Evolutionary conservation across 495 filamentous ascomycete genomes (phyloP).

Genomic region (Daldinia bambusicola): DNA sequence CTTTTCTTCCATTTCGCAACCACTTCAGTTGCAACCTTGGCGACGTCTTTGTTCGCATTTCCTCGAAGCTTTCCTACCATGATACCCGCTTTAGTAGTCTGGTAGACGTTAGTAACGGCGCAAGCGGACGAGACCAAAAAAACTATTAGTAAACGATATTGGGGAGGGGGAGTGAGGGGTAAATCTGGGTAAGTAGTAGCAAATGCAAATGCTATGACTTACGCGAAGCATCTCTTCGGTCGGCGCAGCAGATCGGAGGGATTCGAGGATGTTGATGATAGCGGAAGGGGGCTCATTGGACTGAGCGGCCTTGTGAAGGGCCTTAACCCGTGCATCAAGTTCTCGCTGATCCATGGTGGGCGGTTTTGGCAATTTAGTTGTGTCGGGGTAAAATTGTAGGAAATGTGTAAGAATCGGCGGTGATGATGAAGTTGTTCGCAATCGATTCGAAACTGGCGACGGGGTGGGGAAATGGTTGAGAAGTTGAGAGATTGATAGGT

Average conservation of each 20-base stretch:
- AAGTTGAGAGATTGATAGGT: neutral
- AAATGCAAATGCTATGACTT: constrained; percentile 44
- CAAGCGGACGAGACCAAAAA: neutral
- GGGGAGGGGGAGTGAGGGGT: constrained; percentile 1
- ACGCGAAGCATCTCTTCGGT: constrained; percentile 86
- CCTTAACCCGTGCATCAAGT: constrained; percentile 75
- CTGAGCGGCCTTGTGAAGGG: constrained; percentile 78
- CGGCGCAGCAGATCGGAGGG: constrained; percentile 80
- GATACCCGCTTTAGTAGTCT: constrained; percentile 91
- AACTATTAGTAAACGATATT: neutral
- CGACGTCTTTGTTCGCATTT: constrained; percentile 79
- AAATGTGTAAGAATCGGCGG: neutral
- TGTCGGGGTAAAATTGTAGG: neutral
- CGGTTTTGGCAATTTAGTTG: neutral
- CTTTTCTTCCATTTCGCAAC: constrained; percentile 88
- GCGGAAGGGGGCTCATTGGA: constrained; percentile 71
- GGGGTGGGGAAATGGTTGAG: neutral
- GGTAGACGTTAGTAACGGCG: constrained; percentile 16
- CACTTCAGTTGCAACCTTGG: constrained; percentile 77
- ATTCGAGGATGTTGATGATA: constrained; percentile 75
- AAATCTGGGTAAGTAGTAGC: neutral
- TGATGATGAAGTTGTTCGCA: neutral
- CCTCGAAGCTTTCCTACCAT: constrained; percentile 84
- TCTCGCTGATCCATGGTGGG: constrained; percentile 80
- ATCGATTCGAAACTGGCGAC: constrained; percentile 1